Base-by-base conservation (phyloP, 441 rosid genomes). In the Pelargonium citronellum region DNA sequence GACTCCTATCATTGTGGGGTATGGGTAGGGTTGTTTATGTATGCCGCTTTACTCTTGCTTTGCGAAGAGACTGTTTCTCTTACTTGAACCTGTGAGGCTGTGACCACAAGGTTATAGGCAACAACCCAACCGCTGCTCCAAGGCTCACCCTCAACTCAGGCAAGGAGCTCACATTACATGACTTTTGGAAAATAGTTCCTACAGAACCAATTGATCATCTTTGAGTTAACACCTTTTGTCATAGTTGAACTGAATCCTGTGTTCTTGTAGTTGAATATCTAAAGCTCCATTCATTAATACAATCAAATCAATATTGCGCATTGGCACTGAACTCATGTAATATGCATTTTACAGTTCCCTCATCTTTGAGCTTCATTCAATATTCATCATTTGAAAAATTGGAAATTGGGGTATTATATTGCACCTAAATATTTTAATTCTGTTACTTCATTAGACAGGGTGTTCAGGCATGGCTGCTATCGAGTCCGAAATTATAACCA, bases 401-500 rank as follows among this genome's bases (percentile, higher is more conserved):
- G 64, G 37, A 7, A 67, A 22, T 34, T 9, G 63, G 9, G 15
- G 27, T 10, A 8, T 46, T 12, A 12, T 47, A 10, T 39, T 68
- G 81, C 73, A 62, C 77, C 55, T 47, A 63, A 55, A 55, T 73
- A 64, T 64, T 67, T 24, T 16, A 24, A 19, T 66, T 53, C 10
- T 47, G 11, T 57, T 71, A 41, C 53, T 5, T 44, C 60, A 24
- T 39, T 20, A 17, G 22, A 12, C 2, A 43, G 20, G 47, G 9
- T 11, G 1, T 43, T 66, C 67, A 51, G 11, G 17, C 19, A 74
- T 80, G 80, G 77, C 66, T 68, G 47, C 46, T 24, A 75, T 60
- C 27, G 80, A 77, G 66, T 24, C 13, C n/a, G 75, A 77, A 64
- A 22, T 7, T 3, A 69, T 74, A 71, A 9, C 44, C 1, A 53